A percentile compares a stretch with the other conserved stretches of the same genome.
phyloP scores from a whole-genome alignment of 495 filamentous ascomycete genomes.

The Elaphomyces granulatus region DNA sequence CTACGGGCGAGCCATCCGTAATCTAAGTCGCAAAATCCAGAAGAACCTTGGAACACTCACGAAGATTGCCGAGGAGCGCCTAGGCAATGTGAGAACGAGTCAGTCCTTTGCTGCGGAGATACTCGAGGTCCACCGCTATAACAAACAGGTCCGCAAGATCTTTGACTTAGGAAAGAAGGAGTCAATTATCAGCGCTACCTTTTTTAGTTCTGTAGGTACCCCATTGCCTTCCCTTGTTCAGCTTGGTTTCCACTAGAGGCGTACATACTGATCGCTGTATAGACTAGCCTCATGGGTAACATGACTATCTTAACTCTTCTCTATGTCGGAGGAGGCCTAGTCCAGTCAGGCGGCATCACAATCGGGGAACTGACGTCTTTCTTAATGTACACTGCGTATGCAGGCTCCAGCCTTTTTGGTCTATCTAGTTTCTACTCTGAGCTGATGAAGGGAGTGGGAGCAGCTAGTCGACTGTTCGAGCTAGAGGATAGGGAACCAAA shows the following conservation, averaged over 20 bases:
- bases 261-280: too few species aligned
- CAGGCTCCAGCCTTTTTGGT: constrained; percentile 80
- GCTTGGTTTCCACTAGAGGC: neutral
- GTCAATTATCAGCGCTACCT: constrained; percentile 75
- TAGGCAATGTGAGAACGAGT: constrained; percentile 90
- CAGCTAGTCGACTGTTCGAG: constrained; percentile 88
- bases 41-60: constrained; percentile 80
- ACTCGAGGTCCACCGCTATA: constrained; percentile 80
- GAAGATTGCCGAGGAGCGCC: constrained; percentile 90
- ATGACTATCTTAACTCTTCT: constrained; percentile 90
- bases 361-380: constrained; percentile 94
- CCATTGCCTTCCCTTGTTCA: neutral
- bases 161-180: constrained; percentile 77
- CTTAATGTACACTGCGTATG: constrained; percentile 94
- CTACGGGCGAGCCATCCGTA: constrained; percentile 76
- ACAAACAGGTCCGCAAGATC: constrained; percentile 77
- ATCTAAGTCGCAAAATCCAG: constrained; percentile 80
- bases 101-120: constrained; percentile 92
- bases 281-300: constrained; percentile 80
- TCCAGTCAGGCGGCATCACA: constrained; percentile 68
- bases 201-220: constrained; percentile 57
- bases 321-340: constrained; percentile 80
- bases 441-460: constrained; percentile 96
- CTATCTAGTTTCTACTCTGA: constrained; percentile 94
- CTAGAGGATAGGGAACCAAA: constrained; percentile 83